Evolutionary conservation across 2,329 filamentous ascomycete species (phyloP).

Genomic region (Claviceps lovelessii): DNA sequence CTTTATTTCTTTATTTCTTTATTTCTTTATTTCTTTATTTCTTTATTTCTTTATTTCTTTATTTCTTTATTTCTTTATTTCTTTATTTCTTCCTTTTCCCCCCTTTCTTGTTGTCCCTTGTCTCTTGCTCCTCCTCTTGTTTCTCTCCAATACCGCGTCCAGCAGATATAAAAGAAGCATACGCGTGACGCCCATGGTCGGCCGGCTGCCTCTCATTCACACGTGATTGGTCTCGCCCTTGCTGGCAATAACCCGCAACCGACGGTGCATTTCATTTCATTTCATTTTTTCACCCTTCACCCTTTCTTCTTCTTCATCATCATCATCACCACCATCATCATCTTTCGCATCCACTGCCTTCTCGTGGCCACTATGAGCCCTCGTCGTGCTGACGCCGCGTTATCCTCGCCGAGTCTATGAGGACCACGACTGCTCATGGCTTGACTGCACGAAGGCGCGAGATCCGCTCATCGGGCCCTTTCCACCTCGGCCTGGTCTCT

Average conservation of each 20-base stretch:
- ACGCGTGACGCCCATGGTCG: too few relatives aligned
- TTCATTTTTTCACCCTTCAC: too few relatives aligned
- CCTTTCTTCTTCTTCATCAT: too few relatives aligned
- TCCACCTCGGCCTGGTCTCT: slow-evolving; percentile 7
- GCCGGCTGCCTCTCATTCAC: too few relatives aligned
- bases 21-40: too few relatives aligned
- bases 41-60: too few relatives aligned
- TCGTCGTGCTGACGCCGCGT: background rate
- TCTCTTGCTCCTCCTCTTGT: background rate
- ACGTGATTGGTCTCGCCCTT: too few relatives aligned
- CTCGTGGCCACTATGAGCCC: background rate
- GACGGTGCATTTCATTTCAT: background rate
- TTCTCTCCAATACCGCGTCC: background rate
- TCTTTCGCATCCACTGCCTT: background rate
- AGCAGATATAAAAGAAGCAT: too few relatives aligned
- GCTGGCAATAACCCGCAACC: background rate
- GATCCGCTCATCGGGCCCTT: slow-evolving; percentile 7
- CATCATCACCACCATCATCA: too few relatives aligned
- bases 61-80: background rate
- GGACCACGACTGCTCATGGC: background rate
- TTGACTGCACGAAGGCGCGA: slow-evolving; percentile 8
- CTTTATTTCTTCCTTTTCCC: background rate
- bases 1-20: too few relatives aligned
- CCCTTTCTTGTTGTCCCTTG: too few relatives aligned
- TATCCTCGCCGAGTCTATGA: background rate